Conservation (phyloP, 306 rosid species). For the Astragalus membranaceus region DNA sequence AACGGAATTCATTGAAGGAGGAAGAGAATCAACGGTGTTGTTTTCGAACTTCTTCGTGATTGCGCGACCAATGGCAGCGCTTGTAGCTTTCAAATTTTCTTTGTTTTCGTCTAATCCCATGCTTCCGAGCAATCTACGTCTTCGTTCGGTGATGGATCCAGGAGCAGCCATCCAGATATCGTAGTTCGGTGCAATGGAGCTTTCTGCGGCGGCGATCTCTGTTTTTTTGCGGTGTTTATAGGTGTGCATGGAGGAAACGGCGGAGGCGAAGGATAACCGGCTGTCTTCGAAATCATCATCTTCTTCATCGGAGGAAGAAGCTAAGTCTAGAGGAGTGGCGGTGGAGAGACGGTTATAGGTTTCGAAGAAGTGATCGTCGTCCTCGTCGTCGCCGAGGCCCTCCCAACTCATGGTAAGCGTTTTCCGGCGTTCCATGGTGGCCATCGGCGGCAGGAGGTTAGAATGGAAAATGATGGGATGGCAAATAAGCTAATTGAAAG, state of each 20-base stretch:
- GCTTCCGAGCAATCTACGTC: slow-evolving; percentile 46
- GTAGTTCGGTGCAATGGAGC: slow-evolving; percentile 26
- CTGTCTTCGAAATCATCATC: slow-evolving; percentile 39
- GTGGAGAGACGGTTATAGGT: slow-evolving; percentile 42
- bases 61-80: slow-evolving; percentile 13
- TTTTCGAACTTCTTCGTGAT: slow-evolving; percentile 29
- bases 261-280: slow-evolving; percentile 57
- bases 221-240: not conserved
- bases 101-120: slow-evolving; percentile 57
- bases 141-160: slow-evolving; percentile 56
- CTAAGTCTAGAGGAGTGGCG: slow-evolving; percentile 25
- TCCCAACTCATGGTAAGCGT: slow-evolving; percentile 42
- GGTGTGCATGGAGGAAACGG: slow-evolving; percentile 34
- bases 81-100: slow-evolving; percentile 18
- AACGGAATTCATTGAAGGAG: not conserved
- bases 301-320: slow-evolving; percentile 49
- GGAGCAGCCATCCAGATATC: slow-evolving; percentile 77
- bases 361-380: slow-evolving; percentile 54
- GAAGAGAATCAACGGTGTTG: not conserved
- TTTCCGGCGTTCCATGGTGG: slow-evolving; percentile 35
- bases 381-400: slow-evolving; percentile 37
- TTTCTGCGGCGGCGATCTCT: not conserved
- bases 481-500: not conserved
- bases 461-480: not conserved
- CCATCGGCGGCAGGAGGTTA: slow-evolving; percentile 19